Evolutionary conservation across 2,329 filamentous ascomycete species (phyloP).

Genomic region (Alternaria metachromatica): DNA sequence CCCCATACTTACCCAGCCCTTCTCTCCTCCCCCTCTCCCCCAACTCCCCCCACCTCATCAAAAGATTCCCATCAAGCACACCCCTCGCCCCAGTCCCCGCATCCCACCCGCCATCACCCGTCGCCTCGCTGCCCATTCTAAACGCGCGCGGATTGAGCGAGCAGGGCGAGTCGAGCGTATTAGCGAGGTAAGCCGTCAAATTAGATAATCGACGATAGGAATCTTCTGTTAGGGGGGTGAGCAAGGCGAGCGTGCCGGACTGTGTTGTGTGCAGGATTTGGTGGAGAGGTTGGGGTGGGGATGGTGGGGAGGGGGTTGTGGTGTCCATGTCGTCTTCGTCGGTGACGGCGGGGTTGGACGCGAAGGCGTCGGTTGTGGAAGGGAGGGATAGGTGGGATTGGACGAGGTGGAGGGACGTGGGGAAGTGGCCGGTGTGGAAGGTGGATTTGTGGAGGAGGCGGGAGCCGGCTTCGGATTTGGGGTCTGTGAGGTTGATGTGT

Average conservation of each 20-base stretch:
- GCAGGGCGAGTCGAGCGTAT: slow-evolving; percentile 72
- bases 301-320: not conserved
- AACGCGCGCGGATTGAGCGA: slow-evolving; percentile 86
- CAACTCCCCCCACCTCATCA: slow-evolving; percentile 78
- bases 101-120: slow-evolving; percentile 44
- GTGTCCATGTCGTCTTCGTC: slow-evolving; percentile 9
- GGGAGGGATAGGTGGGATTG: slow-evolving; percentile 66
- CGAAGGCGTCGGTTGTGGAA: slow-evolving; percentile 32
- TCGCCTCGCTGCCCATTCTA: slow-evolving; percentile 59
- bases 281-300: slow-evolving; percentile 20
- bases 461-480: slow-evolving; percentile 88
- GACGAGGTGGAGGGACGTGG: slow-evolving; percentile 76
- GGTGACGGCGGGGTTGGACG: slow-evolving; percentile 43
- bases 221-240: slow-evolving; percentile 79
- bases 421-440: slow-evolving; percentile 84
- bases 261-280: slow-evolving; percentile 49
- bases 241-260: slow-evolving; percentile 76
- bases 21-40: slow-evolving; percentile 74
- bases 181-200: slow-evolving; percentile 79
- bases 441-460: slow-evolving; percentile 85
- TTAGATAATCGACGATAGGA: slow-evolving; percentile 84
- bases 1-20: slow-evolving; percentile 75
- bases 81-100: slow-evolving; percentile 61
- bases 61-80: slow-evolving; percentile 78
- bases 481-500: slow-evolving; percentile 64